Base-by-base conservation (phyloP, 2,329 filamentous ascomycete species). In the Exophiala sp. region DNA sequence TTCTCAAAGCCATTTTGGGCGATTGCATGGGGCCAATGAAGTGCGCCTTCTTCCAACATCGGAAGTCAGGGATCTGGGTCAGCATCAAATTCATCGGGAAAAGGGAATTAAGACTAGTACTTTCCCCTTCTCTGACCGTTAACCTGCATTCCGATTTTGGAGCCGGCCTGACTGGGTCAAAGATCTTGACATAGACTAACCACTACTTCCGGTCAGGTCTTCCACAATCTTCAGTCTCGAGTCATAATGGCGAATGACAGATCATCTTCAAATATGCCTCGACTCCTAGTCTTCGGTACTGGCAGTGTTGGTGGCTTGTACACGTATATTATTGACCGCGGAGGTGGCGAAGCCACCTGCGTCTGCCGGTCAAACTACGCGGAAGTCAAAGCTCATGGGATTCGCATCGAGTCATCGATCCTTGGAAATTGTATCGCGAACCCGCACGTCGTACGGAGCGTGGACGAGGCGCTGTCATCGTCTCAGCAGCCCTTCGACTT, bases 321-420 rank as follows among this genome's bases (percentile, higher is more conserved):
- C 35, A n/a, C 47, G 6, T 50, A 18, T 24, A 29, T 50, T 47
- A 7, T 50, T 18, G 20, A 4, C 16, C 6, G 14, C 6, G 20
- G 12, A n/a, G 20, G 24, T 10, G 18, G 12, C 9, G 7, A 3
- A 50, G 47, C 42, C 24, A 50, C 47, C 24, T 50, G 47, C 29
- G 82, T 88, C 51, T 88, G 86, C 58, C 81, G 87, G 45, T 88
- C 86, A 41, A 89, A 89, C 72, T 89, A 87, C 74, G 70, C 74
- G 29, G 80, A 78, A 33, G 83, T 90, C 44, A 76, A 78, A 48
- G 68, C 73, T 9, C 71, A 77, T 21, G 87, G 86, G 43, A 85
- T 89, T 64, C 71, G 74, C 33, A 71, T 90, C 34, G 76, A 80
- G 48, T 88, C 85, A 7, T 82, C 78, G 47, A 77, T 80, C 47